These are phyloP conservation scores for Melanomma pulvis-pyrius DNA, from an alignment of 495 filamentous ascomycete genomes.

Conservation along the genomic window DNA sequence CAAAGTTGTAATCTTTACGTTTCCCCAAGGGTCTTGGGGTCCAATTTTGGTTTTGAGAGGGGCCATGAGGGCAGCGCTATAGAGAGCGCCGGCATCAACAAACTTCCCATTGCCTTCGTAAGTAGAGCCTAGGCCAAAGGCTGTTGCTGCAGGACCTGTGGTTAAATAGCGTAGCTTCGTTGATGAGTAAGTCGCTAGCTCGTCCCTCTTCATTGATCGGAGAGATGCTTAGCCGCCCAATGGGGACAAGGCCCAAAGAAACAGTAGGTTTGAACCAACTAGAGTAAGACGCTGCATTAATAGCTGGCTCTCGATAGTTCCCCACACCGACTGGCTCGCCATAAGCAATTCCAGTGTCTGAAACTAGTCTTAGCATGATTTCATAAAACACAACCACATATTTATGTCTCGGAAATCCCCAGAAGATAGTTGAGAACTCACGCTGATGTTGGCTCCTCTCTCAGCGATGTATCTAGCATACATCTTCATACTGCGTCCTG, in stretches of 20 bases:
- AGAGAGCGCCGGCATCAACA: conserved; percentile 13
- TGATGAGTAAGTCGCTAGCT: neutral
- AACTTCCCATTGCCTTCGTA: conserved; percentile 11
- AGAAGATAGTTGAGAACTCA: conserved; percentile 2
- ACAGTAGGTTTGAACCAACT: conserved; percentile 32
- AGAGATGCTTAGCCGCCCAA: conserved; percentile 39
- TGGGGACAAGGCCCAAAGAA: conserved; percentile 38
- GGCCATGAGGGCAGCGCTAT: conserved; percentile 25
- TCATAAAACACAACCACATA: neutral
- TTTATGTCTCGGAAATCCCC: neutral
- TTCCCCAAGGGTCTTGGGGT: conserved; percentile 36
- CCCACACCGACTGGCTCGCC: conserved; percentile 37
- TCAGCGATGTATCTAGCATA: conserved; percentile 33
- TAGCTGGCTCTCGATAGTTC: conserved; percentile 34
- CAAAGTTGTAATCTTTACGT: conserved; percentile 35
- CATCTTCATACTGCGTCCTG: conserved; percentile 28
- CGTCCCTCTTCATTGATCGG: conserved; percentile 21
- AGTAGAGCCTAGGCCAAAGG: conserved; percentile 6
- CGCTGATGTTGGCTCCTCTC: conserved; percentile 32
- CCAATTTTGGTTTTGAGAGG: conserved; percentile 21
- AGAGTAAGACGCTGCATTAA: conserved; percentile 31
- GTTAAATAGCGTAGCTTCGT: conserved; percentile 31
- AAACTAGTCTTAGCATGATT: neutral
- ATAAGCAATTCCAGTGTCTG: conserved; percentile 33
- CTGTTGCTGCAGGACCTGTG: conserved; percentile 29